Evolutionary conservation across 176 grass and related monocot genomes (phyloP), one percentile per base, ranked within the genome.

Genomic region (Triticum timopheevii): DNA sequence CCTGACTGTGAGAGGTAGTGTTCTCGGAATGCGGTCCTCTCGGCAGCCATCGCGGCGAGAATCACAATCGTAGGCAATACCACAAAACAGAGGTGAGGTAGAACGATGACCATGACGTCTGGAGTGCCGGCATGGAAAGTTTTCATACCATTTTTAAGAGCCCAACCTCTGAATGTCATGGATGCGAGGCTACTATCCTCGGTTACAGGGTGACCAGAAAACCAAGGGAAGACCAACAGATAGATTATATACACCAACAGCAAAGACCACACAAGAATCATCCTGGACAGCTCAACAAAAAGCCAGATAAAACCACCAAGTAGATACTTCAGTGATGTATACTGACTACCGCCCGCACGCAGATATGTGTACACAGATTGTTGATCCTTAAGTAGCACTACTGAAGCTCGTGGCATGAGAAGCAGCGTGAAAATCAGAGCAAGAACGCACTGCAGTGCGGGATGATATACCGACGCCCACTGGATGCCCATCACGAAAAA

Each of bases 101-200:
- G 82, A 84, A 93, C 92, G 86, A 98, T 90, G 78, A 98, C 90
- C 93, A 98, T 95, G 63, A 94, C 84, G 92, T 98, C 96, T 88
- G 96, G 93, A 70, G 83, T 86, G 27, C 93, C 96, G 44, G 85
- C 85, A 77, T 90, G 73, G 6, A 61, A 22, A 42, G 89, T 30
- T 87, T 86, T 15, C 36, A 78, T 86, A 16, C 73, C 79, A 30
- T 45, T 66, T 77, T 81, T 84, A 75, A 94, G 65, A 69, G 42
- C 77, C 96, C 96, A 98, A 58, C 96, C 92, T 94, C 77, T 90
- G 75, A 87, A 80, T 85, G 92, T 96, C 96, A 98, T 96, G 83
- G 81, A 94, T 81, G 88, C 81, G 30, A 91, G 20, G 15, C 76
- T 83, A 40, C 76, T 79, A 38, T 87, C 85, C 73, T 98, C 94